Conservation (phyloP, 768 basidiomycete genomes). For the Thelephora ganbajun region DNA sequence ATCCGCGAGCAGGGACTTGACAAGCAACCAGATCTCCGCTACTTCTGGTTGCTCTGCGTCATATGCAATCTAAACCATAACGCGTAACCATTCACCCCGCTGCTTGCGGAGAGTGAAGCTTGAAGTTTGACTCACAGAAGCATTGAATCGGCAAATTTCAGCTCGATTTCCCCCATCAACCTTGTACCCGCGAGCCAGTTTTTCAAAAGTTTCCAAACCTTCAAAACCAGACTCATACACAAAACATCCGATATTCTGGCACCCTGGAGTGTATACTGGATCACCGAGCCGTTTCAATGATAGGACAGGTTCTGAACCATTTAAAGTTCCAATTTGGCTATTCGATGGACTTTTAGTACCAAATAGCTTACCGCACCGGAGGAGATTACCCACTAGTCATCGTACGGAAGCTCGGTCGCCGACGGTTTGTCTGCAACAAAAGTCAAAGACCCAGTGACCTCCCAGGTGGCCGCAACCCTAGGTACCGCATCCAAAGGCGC, state of each 20-base stretch:
- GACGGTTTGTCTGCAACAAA: conserved; percentile 47
- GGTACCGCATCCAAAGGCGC: conserved; percentile 58
- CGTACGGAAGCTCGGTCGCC: conserved; percentile 61
- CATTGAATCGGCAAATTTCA: conserved; percentile 44
- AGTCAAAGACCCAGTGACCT: conserved; percentile 43
- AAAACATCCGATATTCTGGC: conserved; percentile 47
- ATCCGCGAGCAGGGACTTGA: conserved; percentile 42
- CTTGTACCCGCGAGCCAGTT: conserved; percentile 50
- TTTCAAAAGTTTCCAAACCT: conserved; percentile 36
- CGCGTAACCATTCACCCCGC: not conserved
- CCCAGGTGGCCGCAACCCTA: conserved; percentile 53
- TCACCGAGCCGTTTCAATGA: conserved; percentile 50
- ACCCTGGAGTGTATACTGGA: conserved; percentile 28
- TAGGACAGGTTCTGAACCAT: not conserved
- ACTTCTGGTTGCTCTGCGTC: conserved; percentile 38
- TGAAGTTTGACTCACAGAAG: conserved; percentile 25
- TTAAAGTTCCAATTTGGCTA: too few relatives aligned
- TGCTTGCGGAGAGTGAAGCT: not conserved
- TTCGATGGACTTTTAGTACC: not conserved
- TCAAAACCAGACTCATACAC: conserved; percentile 20
- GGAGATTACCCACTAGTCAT: conserved; percentile 49
- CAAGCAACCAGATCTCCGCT: conserved; percentile 54
- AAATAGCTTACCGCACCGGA: not conserved
- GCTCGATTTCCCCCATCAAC: conserved; percentile 33
- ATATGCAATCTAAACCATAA: conserved; percentile 26